These are phyloP conservation scores for Zygosaccharomyces bailii DNA, from an alignment of 805 yeast genomes.

Conservation along the genomic window DNA sequence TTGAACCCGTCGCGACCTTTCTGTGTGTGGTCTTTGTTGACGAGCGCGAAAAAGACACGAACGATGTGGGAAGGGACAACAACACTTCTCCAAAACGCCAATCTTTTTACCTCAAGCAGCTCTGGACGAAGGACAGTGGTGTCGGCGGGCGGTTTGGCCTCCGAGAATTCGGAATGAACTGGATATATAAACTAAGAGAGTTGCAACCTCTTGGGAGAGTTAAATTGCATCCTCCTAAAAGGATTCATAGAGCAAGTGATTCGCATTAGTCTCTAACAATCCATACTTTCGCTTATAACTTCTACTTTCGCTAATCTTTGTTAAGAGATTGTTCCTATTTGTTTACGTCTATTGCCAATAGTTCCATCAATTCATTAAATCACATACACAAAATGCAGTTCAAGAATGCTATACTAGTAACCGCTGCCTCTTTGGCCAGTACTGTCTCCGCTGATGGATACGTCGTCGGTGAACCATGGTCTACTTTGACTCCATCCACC, in stretches of 20 bases:
- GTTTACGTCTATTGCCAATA: slow-evolving; percentile 1
- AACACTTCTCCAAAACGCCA: not conserved
- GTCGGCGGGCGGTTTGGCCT: not conserved
- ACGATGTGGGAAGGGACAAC: not conserved
- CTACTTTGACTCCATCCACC: slow-evolving; percentile 64
- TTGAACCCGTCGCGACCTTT: slow-evolving; percentile 4
- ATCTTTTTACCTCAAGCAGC: not conserved
- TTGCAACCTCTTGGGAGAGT: not conserved
- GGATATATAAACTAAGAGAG: slow-evolving; percentile 4
- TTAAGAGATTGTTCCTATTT: not conserved
- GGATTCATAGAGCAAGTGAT: slow-evolving; percentile 7
- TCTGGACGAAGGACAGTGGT: not conserved
- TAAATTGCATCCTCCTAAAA: not conserved
- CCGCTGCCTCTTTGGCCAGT: slow-evolving; percentile 43
- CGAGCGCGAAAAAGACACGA: slow-evolving; percentile 3
- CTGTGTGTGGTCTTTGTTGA: slow-evolving; percentile 1
- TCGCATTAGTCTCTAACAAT: slow-evolving; percentile 5
- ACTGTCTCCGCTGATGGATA: slow-evolving; percentile 51
- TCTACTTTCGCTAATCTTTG: slow-evolving; percentile 6
- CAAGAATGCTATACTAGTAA: slow-evolving; percentile 21
- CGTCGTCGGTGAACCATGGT: slow-evolving; percentile 62
- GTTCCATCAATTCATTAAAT: slow-evolving; percentile 5
- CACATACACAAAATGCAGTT: slow-evolving; percentile 17
- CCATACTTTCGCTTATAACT: slow-evolving; percentile 7
- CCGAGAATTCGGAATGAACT: not conserved